A percentile compares a stretch with the other conserved stretches of the same genome.
phyloP scores from a whole-genome alignment of 768 basidiomycete species.

The Rhizopogon vulgaris region DNA sequence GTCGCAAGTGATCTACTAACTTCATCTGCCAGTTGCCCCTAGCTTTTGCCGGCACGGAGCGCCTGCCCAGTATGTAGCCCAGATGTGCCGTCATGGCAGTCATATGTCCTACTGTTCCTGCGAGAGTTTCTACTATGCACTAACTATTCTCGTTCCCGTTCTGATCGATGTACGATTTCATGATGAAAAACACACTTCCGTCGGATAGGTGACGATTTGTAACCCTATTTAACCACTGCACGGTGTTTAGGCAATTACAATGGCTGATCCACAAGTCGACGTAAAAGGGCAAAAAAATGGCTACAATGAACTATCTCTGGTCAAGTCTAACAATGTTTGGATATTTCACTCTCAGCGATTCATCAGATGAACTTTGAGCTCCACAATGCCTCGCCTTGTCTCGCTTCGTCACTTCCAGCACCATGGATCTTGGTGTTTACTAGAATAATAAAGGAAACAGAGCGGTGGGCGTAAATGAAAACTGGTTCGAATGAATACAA shows the following conservation, averaged over 20 bases:
- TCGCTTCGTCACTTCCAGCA: slow-evolving; percentile 41
- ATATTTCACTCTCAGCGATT: background rate
- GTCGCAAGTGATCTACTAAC: too few relatives aligned
- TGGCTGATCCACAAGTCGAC: too few relatives aligned
- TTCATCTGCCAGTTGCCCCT: too few relatives aligned
- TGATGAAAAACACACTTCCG: background rate
- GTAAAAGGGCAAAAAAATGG: background rate
- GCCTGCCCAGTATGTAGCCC: too few relatives aligned
- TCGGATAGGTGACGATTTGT: background rate
- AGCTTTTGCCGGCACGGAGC: too few relatives aligned
- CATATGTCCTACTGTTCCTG: too few relatives aligned
- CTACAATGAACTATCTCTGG: background rate
- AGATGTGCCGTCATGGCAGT: too few relatives aligned
- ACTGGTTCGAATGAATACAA: background rate
- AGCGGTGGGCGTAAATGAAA: background rate
- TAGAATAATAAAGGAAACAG: slow-evolving; percentile 11
- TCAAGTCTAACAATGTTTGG: background rate
- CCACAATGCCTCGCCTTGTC: slow-evolving; percentile 46
- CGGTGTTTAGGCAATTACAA: background rate
- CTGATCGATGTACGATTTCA: background rate
- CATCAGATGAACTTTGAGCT: slow-evolving; percentile 45
- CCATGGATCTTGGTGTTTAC: slow-evolving; percentile 45
- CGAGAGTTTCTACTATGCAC: background rate
- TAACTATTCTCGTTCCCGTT: background rate
- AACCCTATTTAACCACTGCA: background rate